These are phyloP conservation scores for Sclerotinia minor DNA, from an alignment of 2,329 filamentous ascomycete species.

Conservation along the genomic window DNA sequence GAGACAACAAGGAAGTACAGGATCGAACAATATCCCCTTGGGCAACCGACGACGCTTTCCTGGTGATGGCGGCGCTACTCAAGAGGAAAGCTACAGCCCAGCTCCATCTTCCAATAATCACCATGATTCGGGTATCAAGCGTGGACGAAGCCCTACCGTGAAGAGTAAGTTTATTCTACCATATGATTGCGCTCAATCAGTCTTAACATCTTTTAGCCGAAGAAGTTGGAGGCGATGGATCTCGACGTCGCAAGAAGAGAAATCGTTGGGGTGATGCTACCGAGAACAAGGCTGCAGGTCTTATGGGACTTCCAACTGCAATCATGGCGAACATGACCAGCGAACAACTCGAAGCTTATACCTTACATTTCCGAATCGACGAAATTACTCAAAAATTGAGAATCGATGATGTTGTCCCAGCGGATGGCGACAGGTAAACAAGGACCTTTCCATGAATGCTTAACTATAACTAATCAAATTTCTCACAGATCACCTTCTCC, in stretches of 20 bases:
- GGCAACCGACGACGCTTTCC: slow-evolving; percentile 81
- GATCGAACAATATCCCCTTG: slow-evolving; percentile 96
- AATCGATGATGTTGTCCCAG: slow-evolving; percentile 97
- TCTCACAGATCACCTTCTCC: slow-evolving; percentile 82
- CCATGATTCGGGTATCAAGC: slow-evolving; percentile 58
- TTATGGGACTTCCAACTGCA: slow-evolving; percentile 95
- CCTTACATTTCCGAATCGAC: slow-evolving; percentile 92
- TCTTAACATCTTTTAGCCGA: slow-evolving; percentile 36
- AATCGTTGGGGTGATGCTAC: slow-evolving; percentile 97
- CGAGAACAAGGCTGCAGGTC: slow-evolving; percentile 96
- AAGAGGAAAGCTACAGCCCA: slow-evolving; percentile 38
- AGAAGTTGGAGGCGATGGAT: slow-evolving; percentile 59
- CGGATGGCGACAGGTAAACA: slow-evolving; percentile 88
- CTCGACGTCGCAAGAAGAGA: slow-evolving; percentile 92
- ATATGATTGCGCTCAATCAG: neutral
- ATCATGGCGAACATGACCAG: slow-evolving; percentile 98
- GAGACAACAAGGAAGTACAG: slow-evolving; percentile 82
- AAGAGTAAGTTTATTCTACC: slow-evolving; percentile 59
- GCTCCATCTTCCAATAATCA: slow-evolving; percentile 30
- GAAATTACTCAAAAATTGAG: slow-evolving; percentile 99
- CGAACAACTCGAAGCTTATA: slow-evolving; percentile 97
- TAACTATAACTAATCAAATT: slow-evolving; percentile 24
- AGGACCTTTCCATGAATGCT: slow-evolving; percentile 15
- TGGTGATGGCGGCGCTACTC: slow-evolving; percentile 52
- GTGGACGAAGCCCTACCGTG: slow-evolving; percentile 82